Base-by-base conservation (phyloP, 768 basidiomycete species). In the Austroboletus eburneus region DNA sequence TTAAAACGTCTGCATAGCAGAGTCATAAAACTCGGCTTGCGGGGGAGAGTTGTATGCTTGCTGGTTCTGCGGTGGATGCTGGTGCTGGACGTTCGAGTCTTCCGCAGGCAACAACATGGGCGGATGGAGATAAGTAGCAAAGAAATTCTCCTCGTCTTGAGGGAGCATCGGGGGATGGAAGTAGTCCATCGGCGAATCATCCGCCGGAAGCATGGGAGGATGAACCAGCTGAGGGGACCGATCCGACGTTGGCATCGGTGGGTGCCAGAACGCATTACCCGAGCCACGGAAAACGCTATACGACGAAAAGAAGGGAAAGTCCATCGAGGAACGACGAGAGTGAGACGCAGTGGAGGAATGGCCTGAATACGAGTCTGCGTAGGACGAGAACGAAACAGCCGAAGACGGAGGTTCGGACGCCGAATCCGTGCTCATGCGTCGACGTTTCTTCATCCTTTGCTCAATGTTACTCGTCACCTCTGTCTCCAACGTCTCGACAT, bases 101-200 rank as follows among this genome's bases (percentile, higher is more conserved):
- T 72, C 70, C 10, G 69, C 58, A 17, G 72, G 76, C 14, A 69
- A 70, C 22, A 74, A 42, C 79, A 80, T 80, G 9, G 79, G 77
- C 16, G 78, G 78, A 57, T 80, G 79, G 36, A 79, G 58, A 44
- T 78, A 79, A 13, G 73, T 64, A 4, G 72, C 71, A 46, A 77
- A 77, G 34, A 87, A 64, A 47, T 70, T 74, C 18, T 85, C 84
- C 41, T 87, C 86, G 37, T 86, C 85, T 20, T 74, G 73, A n/a
- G 76, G 68, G 39, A 76, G 67, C 73, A 80, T 62, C 9, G 80
- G 79, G 24, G 78, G 77, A 46, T 87, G 85, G 6, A 87, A 69
- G 52, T 79, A 88, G 54, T 87, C 85, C 81, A 86, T 85, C 16
- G 80, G 77, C 17, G 78, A 76, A 45, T 87, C 83, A 27, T 80